Base-by-base conservation (phyloP, 169 alveolate genomes). In the Theileria annulata region DNA sequence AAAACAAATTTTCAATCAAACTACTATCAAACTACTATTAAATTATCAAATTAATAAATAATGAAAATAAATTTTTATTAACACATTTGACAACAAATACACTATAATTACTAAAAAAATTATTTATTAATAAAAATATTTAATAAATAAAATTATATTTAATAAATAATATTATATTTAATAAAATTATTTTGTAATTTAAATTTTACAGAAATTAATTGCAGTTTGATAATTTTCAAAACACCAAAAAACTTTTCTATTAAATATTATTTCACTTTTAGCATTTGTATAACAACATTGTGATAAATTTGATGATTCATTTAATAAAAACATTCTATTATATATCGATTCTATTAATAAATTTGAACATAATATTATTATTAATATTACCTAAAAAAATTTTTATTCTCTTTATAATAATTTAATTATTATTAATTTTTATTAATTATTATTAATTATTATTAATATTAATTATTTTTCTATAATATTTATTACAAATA, bases 161-260 rank as follows among this genome's bases (percentile, higher is more conserved):
- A 10, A 10, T 47, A 47, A 47, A 10, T 10, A 47, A 47, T 47
- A 10, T 47, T 47, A 47, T 47, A 10, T 47, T 10, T 15, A 47
- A 47, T 9, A 10, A 10, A 47, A 47, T 10, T 47, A 15, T 47
- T 9, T 47, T 9, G 56, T 47, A 10, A 47, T 47, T 47, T 47
- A 47, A 10, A 47, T 47, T 10, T 31, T 25, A 10, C 73, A 64
- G 30, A 35, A 25, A 17, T 64, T 25, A 15, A 19, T 2, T 42
- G 73, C 73, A 23, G 59, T 64, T 42, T 64, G 59, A 8, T 64
- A 64, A 12, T 28, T 64, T 64, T 42, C 73, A 23, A 64, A 64
- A n/a, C 73, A 64, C 73, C 73, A 64, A 15, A 64, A 64, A 21
- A 42, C 73, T 37, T 64, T 64, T 37, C 37, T 3, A 0, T 19